Conservation (phyloP, 2,329 filamentous ascomycete species). For the Laburnicola sp. region DNA sequence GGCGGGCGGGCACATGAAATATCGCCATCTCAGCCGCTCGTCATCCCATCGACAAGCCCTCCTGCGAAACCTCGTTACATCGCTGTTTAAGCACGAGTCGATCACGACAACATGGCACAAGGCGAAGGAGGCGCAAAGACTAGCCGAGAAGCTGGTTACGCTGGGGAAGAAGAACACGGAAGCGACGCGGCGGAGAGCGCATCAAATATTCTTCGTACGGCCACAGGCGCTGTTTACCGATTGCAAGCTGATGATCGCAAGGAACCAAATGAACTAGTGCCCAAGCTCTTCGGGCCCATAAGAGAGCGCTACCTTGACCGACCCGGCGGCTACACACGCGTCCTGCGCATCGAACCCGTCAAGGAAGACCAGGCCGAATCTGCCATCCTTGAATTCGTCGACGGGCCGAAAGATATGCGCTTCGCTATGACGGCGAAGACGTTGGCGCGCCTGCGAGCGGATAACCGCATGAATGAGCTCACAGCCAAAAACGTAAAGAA, state of each 20-base stretch:
- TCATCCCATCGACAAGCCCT: conserved; percentile 89
- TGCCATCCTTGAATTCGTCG: conserved; percentile 91
- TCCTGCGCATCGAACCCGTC: conserved; percentile 86
- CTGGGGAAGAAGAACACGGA: conserved; percentile 91
- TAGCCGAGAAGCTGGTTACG: conserved; percentile 94
- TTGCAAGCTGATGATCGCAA: conserved; percentile 41
- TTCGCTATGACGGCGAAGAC: conserved; percentile 92
- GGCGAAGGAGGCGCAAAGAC: conserved; percentile 91
- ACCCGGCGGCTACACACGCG: conserved; percentile 91
- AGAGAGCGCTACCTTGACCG: conserved; percentile 75
- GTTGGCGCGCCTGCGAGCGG: conserved; percentile 64
- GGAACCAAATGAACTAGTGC: conserved; percentile 70
- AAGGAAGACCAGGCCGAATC: conserved; percentile 86
- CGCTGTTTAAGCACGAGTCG: conserved; percentile 88
- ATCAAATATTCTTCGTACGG: conserved; percentile 81
- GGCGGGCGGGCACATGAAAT: conserved; percentile 85
- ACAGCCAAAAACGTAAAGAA: conserved; percentile 81
- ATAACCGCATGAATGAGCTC: conserved; percentile 66
- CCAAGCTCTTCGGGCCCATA: conserved; percentile 86
- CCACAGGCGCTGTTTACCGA: conserved; percentile 6
- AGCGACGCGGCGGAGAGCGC: conserved; percentile 73
- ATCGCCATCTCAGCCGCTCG: conserved; percentile 81
- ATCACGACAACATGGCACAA: conserved; percentile 96
- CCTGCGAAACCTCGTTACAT: conserved; percentile 93
- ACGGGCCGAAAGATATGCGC: conserved; percentile 89